Conservation (phyloP, 2,329 filamentous ascomycete species). For the Penicillium sp. region DNA sequence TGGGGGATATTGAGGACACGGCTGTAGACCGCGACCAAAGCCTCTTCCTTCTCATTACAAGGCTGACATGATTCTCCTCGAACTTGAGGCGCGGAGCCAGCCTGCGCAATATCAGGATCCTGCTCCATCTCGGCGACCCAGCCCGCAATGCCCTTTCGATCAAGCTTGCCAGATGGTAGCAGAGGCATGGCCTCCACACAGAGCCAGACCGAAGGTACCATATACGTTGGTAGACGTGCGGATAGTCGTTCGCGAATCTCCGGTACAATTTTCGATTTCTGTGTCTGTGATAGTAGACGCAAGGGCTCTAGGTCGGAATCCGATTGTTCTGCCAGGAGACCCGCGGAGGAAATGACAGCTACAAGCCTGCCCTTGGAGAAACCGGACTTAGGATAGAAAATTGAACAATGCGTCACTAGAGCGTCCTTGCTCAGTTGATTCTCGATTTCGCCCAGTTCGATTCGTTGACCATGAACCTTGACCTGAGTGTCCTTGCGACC, state of each 20-base stretch:
- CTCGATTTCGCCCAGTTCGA: slow-evolving; percentile 62
- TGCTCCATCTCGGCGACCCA: slow-evolving; percentile 39
- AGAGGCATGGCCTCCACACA: slow-evolving; percentile 50
- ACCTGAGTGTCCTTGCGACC: slow-evolving; percentile 70
- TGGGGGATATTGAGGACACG: slow-evolving; percentile 45
- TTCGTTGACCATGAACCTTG: slow-evolving; percentile 67
- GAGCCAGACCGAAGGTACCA: slow-evolving; percentile 54
- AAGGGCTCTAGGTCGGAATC: slow-evolving; percentile 28
- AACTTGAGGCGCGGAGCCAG: background rate
- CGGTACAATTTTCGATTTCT: slow-evolving; percentile 29
- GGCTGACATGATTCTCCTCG: slow-evolving; percentile 17
- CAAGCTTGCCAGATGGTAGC: slow-evolving; percentile 52
- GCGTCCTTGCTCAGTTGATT: slow-evolving; percentile 39
- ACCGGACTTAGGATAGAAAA: slow-evolving; percentile 42
- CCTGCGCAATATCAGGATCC: slow-evolving; percentile 31
- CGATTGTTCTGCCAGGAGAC: slow-evolving; percentile 24
- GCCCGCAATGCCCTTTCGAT: slow-evolving; percentile 44
- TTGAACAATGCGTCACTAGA: slow-evolving; percentile 40
- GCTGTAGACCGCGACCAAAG: slow-evolving; percentile 41
- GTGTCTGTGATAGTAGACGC: slow-evolving; percentile 28
- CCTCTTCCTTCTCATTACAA: slow-evolving; percentile 35
- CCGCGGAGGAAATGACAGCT: slow-evolving; percentile 38
- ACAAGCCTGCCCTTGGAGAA: slow-evolving; percentile 39
- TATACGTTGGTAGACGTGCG: slow-evolving; percentile 48
- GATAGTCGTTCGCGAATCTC: slow-evolving; percentile 37